Conservation (phyloP, 495 filamentous ascomycete genomes). For the Neurospora sp. region DNA sequence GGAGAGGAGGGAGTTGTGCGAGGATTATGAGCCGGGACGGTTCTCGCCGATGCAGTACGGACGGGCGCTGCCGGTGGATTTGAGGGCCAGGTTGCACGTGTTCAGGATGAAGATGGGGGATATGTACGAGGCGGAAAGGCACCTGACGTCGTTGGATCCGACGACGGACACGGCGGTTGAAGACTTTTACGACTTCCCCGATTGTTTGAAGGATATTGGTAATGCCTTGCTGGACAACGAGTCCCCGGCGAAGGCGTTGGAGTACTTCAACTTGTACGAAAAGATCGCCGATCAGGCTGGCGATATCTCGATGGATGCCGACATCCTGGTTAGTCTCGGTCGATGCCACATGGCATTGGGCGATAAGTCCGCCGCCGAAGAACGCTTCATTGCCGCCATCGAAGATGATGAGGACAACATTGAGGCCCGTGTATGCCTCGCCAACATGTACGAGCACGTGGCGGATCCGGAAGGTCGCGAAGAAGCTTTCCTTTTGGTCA, state of each 20-base stretch:
- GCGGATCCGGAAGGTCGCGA: slow-evolving; percentile 45
- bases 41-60: slow-evolving; percentile 59
- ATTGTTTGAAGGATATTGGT: slow-evolving; percentile 67
- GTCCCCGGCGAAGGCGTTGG: slow-evolving; percentile 52
- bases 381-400: slow-evolving; percentile 61
- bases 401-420: slow-evolving; percentile 57
- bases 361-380: slow-evolving; percentile 56
- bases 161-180: slow-evolving; percentile 37
- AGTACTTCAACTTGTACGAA: slow-evolving; percentile 63
- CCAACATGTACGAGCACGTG: slow-evolving; percentile 67
- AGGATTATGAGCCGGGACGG: slow-evolving; percentile 40
- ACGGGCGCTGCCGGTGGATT: slow-evolving; percentile 64
- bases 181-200: slow-evolving; percentile 52
- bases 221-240: slow-evolving; percentile 51
- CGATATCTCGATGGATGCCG: slow-evolving; percentile 45
- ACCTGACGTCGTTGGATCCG: slow-evolving; percentile 48
- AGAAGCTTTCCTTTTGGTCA: slow-evolving; percentile 62
- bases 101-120: slow-evolving; percentile 64
- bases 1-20: slow-evolving; percentile 50
- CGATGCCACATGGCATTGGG: slow-evolving; percentile 59
- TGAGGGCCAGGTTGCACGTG: slow-evolving; percentile 77
- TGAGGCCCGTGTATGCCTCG: slow-evolving; percentile 60
- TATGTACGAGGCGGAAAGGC: slow-evolving; percentile 58
- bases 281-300: slow-evolving; percentile 44
- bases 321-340: slow-evolving; percentile 60